Evolutionary conservation across 225 moss, liverwort and hornwort genomes (phyloP).

Genomic region (Thuidium tamariscinum): DNA sequence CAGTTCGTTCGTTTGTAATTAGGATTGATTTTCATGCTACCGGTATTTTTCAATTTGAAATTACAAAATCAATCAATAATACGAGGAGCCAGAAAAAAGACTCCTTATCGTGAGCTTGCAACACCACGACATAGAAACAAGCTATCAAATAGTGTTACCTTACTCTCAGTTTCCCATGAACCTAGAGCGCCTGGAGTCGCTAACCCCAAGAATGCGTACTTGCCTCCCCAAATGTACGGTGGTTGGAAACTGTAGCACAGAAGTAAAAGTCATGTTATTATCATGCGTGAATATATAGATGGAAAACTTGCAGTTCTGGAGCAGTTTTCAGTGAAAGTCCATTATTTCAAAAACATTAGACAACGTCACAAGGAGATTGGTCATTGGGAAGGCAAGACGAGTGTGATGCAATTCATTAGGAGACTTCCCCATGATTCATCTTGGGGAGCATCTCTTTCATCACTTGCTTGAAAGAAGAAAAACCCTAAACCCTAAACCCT

Average conservation of each 20-base stretch:
- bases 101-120: not conserved
- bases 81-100: not conserved
- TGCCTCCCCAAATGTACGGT: slow-evolving; percentile 38
- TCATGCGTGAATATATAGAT: not conserved
- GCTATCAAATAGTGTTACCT: slow-evolving; percentile 31
- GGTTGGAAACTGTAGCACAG: slow-evolving; percentile 35
- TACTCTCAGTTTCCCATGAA: slow-evolving; percentile 94
- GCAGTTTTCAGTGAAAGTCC: not conserved
- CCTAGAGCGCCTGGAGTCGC: slow-evolving; percentile 56
- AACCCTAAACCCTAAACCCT: not conserved
- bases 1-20: not conserved
- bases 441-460: not conserved
- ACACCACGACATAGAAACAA: not conserved
- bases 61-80: no score
- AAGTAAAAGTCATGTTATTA: not conserved
- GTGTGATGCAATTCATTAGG: not conserved
- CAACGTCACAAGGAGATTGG: not conserved
- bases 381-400: not conserved
- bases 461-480: not conserved
- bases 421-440: not conserved
- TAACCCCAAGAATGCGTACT: slow-evolving; percentile 67
- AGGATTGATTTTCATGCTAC: not conserved
- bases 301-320: not conserved
- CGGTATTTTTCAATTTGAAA: not conserved
- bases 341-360: not conserved